Percentiles rank a stretch among this genome's conserved stretches.
Conservation (phyloP, 1,284 basidiomycete species). For the Microstroma glucosiphilum region DNA sequence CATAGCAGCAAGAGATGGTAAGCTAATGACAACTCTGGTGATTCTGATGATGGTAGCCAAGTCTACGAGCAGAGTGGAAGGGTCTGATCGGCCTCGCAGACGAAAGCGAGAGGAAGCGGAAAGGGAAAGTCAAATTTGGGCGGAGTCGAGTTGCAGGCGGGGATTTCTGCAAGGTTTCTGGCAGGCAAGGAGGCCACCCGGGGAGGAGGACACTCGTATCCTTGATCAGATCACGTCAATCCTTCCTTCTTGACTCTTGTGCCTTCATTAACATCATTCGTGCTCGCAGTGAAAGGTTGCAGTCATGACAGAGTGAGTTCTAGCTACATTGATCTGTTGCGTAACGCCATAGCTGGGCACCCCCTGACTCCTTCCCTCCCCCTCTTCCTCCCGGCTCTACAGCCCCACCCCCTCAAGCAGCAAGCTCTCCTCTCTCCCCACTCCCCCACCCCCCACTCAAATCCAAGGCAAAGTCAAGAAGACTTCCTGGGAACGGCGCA, state of each 20-base stretch:
- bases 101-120: neutral
- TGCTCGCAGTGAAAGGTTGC: neutral
- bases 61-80: neutral
- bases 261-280: neutral
- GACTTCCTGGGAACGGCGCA: neutral
- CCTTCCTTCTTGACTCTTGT: neutral
- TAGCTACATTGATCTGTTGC: no score
- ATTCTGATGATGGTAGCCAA: neutral
- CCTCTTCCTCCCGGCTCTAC: neutral
- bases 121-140: neutral
- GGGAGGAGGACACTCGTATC: no score
- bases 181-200: no score
- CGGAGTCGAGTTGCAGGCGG: neutral
- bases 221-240: no score
- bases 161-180: neutral
- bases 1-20: neutral
- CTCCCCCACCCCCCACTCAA: neutral
- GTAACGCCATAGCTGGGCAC: neutral
- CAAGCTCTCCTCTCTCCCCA: neutral
- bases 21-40: no score
- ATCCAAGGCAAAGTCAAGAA: neutral
- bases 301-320: neutral
- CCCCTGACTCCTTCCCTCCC: neutral
- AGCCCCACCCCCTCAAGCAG: slow-evolving; percentile 2
- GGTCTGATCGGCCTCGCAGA: neutral